Evolutionary conservation across 371 early-diverging fungal species (phyloP), one percentile per base, ranked within the genome.

Genomic region (Smittium culicis): DNA sequence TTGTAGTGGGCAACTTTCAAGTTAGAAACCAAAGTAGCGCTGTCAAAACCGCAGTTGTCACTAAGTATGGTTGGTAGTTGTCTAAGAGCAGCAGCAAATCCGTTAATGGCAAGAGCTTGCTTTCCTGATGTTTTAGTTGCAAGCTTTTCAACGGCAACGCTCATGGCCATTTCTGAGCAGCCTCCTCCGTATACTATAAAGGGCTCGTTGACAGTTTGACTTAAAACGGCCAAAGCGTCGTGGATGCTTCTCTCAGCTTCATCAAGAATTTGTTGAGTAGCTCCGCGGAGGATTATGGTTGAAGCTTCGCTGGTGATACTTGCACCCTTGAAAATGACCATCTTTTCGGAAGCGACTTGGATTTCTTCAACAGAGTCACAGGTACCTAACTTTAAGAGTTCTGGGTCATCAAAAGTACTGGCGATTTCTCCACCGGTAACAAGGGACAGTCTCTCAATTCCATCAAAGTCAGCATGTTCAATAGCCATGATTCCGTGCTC

Each of bases 381-480:
- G 69, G 88, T 85, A 58, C 99, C 99, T 34, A 98, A 82, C 72
- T 88, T 86, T 67, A 93, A 89, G 29, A 96, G 82, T 72, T 97
- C 94, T 35, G 95, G 98, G 76, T 94, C 91, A 71, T 99, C 99
- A 81, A 99, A 99, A 3, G 99, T 95, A 54, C 97, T 95, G 3
- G 97, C 85, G 73, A 99, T 98, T 70, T 96, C 98, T 76, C 98
- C 98, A 67, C 94, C 87, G 35, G 96, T 94, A 16, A 98, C 98
- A 67, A 96, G 81, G 57, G 97, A 92, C 68, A 99, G 81, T 61
- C 99, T 86, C 80, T 99, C 99, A 45, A 99, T 89, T 72, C 99
- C 99, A 73, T 97, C 98, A 75, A 99, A 99, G 74, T 99, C 99
- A 55, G 99, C 99, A 74, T 99, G 97, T 79, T 99, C 99, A 72